phyloP scores from a whole-genome alignment of 1,284 basidiomycete species.

The Entoloma clypeatum region DNA sequence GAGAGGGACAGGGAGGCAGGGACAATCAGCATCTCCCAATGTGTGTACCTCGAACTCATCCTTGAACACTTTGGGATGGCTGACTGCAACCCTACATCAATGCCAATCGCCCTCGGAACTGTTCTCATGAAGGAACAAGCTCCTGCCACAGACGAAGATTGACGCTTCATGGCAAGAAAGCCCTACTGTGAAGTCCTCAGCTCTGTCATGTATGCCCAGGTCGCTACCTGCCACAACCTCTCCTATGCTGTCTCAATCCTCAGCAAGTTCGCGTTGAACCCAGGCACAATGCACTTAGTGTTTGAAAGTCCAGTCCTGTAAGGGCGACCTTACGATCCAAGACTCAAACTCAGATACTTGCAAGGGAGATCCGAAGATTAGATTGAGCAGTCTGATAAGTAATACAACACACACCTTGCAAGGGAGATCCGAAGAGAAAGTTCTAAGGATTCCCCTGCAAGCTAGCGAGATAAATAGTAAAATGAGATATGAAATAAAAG shows the following conservation, averaged over 20 bases:
- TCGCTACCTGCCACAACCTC: slow-evolving; percentile 29
- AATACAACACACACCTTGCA: too few species aligned
- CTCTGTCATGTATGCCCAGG: slow-evolving; percentile 28
- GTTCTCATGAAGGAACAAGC: slow-evolving; percentile 15
- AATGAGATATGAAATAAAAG: too few species aligned
- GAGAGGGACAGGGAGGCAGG: slow-evolving; percentile 14
- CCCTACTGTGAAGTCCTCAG: slow-evolving; percentile 26
- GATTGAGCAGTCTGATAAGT: too few species aligned
- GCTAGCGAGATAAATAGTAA: too few species aligned
- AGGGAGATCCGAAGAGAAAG: too few species aligned
- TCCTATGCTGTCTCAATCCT: slow-evolving; percentile 27
- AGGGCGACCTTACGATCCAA: too few species aligned
- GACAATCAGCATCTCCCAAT: slow-evolving; percentile 23
- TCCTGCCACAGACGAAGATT: slow-evolving; percentile 16
- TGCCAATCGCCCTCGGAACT: slow-evolving; percentile 21
- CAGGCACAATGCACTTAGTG: too few species aligned
- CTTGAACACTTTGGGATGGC: slow-evolving; percentile 22
- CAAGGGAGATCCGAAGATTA: too few species aligned
- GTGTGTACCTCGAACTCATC: slow-evolving; percentile 21
- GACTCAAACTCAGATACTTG: too few species aligned
- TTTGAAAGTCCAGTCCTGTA: too few species aligned
- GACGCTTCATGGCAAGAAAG: slow-evolving; percentile 22
- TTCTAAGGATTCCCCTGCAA: too few species aligned
- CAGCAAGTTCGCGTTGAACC: too few species aligned
- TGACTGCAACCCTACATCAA: slow-evolving; percentile 18